These are phyloP conservation scores for Monilinia aucupariae DNA, from an alignment of 2,329 filamentous ascomycete species.

Conservation along the genomic window DNA sequence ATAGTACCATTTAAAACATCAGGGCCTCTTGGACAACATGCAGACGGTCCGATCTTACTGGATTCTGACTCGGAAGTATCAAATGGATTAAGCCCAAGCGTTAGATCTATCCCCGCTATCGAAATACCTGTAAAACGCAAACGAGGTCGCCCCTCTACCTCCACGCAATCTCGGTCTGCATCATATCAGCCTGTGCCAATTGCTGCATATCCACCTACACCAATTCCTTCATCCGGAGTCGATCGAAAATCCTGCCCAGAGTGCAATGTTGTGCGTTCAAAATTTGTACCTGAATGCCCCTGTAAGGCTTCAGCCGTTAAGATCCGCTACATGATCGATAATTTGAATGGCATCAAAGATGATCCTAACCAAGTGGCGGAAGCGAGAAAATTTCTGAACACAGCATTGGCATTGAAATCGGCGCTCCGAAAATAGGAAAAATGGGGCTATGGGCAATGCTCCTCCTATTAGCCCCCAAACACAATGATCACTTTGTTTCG, in stretches of 20 bases:
- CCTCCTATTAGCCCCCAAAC: background rate
- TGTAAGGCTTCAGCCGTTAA: background rate
- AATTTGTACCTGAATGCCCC: background rate
- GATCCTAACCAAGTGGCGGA: background rate
- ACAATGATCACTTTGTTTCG: background rate
- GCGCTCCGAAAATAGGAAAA: background rate
- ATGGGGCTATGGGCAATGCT: background rate
- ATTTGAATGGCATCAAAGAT: slow-evolving; percentile 1
- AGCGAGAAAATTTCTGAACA: background rate
- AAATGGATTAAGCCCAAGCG: background rate
- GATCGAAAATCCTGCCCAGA: background rate
- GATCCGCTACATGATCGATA: slow-evolving; percentile 9
- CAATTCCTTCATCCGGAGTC: too few relatives aligned
- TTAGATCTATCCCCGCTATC: background rate
- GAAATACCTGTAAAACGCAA: slow-evolving; percentile 3
- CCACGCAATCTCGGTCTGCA: background rate
- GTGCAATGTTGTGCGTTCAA: background rate
- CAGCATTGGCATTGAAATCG: background rate
- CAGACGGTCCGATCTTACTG: background rate
- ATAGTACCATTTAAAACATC: background rate
- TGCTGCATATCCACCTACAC: background rate
- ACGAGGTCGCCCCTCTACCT: slow-evolving; percentile 1
- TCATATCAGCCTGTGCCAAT: background rate
- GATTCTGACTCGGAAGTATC: background rate
- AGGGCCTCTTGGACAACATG: background rate